Base-by-base conservation (phyloP, 2,329 filamentous ascomycete genomes). In the Diaporthe sp. region DNA sequence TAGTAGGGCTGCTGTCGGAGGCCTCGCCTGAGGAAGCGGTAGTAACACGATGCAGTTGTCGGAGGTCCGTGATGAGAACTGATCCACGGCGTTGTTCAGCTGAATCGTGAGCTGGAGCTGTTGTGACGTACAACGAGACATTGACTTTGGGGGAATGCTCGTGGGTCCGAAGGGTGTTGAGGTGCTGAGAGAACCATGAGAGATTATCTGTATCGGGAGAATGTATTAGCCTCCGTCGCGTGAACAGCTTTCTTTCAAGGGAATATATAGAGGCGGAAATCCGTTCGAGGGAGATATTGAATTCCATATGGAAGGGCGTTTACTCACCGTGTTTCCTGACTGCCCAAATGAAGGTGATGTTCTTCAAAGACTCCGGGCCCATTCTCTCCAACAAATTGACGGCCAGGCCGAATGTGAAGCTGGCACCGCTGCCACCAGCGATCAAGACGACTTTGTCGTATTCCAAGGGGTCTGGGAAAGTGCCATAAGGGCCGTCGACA, bases 381-480 rank as follows among this genome's bases (percentile, higher is more conserved):
- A 87, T 83, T 61, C 85, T 84, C 76, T 83, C 82, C 8, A 88
- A 81, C 74, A 88, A 83, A 75, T 87, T 86, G 10, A 85, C 80
- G 1, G 85, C 86, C 47, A 89, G 80, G 7, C 87, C 87, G 74
- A 89, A 88, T 0, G 86, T 87, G 79, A 92, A 92, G 40, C 87
- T 91, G 2, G 89, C 90, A 2, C 91, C 91, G 68, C 89, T 90
- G 6, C 91, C 91, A 17, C 90, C 91, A 4, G 89, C 89, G 50
- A 92, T 84, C 54, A 92, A 82, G n/a, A 92, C 82, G 9, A 91
- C 84, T 76, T 88, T 89, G 79, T 92, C 88, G 75, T 86, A 89
- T 19, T 84, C 81, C 71, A 85, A 83, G 0, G 89, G 86, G 73
- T 90, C 84, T 0, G 89, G 89, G 33, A 89, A 82, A 0, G 86